Conservation (phyloP, 331 rosid species). For the Quercus phellos region DNA sequence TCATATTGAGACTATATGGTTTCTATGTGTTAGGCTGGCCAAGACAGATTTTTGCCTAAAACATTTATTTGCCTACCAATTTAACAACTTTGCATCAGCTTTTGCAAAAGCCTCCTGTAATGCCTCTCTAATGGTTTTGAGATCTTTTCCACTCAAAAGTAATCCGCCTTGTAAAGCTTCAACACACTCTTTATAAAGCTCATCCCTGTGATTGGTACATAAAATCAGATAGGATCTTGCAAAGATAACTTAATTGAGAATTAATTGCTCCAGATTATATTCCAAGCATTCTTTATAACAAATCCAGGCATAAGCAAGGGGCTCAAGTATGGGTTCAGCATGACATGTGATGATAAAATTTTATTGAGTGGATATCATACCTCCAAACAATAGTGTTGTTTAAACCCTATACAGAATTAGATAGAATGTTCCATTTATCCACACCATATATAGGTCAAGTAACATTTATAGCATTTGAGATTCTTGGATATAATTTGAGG, state of each 20-base stretch:
- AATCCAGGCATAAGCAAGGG: not conserved
- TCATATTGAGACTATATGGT: slow-evolving; percentile 22
- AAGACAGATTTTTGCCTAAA: not conserved
- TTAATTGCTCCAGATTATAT: not conserved
- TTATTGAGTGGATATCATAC: not conserved
- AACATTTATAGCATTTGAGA: not conserved
- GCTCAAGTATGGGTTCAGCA: not conserved
- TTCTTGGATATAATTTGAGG: not conserved
- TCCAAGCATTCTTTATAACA: not conserved
- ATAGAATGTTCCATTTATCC: not conserved
- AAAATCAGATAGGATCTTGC: slow-evolving; percentile 24
- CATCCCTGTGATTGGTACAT: slow-evolving; percentile 54
- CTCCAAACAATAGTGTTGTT: not conserved
- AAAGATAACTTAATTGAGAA: not conserved
- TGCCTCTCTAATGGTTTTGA: slow-evolving; percentile 56
- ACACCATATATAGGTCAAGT: not conserved
- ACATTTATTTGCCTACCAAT: slow-evolving; percentile 44
- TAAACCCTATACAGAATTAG: not conserved
- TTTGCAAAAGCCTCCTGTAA: slow-evolving; percentile 63
- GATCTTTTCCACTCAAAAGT: slow-evolving; percentile 54
- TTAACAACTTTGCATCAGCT: slow-evolving; percentile 57
- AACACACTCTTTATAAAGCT: slow-evolving; percentile 80
- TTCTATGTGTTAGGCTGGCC: not conserved
- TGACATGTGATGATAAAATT: not conserved
- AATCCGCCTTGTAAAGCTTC: slow-evolving; percentile 75